Evolutionary conservation across 805 yeast genomes (phyloP).

Genomic region (Komagataella pastoris): DNA sequence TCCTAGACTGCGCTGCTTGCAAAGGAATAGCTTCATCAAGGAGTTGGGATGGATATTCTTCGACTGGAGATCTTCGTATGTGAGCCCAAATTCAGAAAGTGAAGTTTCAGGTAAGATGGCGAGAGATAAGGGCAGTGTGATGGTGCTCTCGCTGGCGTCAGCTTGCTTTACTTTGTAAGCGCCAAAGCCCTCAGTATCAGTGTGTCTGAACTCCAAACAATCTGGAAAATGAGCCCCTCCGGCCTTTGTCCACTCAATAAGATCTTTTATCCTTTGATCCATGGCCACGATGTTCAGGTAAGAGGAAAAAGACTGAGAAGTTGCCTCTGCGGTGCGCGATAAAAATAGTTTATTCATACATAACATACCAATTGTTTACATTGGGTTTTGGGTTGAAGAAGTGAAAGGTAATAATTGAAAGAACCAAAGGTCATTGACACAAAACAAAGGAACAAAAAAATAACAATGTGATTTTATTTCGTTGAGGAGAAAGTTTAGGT

Average conservation of each 20-base stretch:
- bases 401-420: not conserved
- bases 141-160: not conserved
- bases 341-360: not conserved
- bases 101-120: not conserved
- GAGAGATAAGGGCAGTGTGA: not conserved
- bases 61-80: not conserved
- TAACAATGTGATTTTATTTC: not conserved
- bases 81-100: not conserved
- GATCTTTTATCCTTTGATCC: not conserved
- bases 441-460: not conserved
- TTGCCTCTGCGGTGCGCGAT: not conserved
- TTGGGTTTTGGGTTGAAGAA: not conserved
- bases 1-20: not conserved
- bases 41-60: not conserved
- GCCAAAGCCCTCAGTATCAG: not conserved
- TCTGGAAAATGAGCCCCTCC: not conserved
- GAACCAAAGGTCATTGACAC: not conserved
- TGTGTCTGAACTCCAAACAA: not conserved
- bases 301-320: not conserved
- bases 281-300: not conserved
- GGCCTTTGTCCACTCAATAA: not conserved
- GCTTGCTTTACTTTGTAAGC: not conserved
- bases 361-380: not conserved
- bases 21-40: not conserved
- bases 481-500: too few relatives aligned